These are phyloP conservation scores for Kandelia obovata DNA, from an alignment of 345 rosid species.

Conservation along the genomic window DNA sequence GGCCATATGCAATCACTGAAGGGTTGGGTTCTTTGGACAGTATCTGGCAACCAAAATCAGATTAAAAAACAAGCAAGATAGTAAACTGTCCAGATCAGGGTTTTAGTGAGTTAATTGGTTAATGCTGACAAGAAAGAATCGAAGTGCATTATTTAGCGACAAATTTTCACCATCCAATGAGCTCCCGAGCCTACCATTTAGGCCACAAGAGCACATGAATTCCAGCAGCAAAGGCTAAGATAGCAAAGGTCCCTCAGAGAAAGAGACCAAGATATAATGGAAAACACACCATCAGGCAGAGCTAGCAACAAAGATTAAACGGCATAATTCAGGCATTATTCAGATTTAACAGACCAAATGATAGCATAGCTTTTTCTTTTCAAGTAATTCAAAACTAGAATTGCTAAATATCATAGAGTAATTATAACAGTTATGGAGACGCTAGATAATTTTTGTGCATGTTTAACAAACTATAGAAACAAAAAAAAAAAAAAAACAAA, in stretches of 20 bases:
- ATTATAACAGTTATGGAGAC: too few species aligned
- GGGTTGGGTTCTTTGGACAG: slow-evolving; percentile 84
- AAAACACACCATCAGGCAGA: slow-evolving; percentile 66
- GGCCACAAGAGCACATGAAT: slow-evolving; percentile 37
- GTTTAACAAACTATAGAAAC: too few species aligned
- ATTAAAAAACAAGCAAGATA: slow-evolving; percentile 71
- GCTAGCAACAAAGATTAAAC: slow-evolving; percentile 53
- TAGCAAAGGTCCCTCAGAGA: slow-evolving; percentile 52
- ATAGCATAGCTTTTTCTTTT: too few species aligned
- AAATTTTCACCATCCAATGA: slow-evolving; percentile 61
- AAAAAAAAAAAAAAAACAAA: too few species aligned
- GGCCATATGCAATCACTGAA: slow-evolving; percentile 64
- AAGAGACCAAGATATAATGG: slow-evolving; percentile 48
- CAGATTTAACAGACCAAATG: too few species aligned
- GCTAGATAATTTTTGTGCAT: too few species aligned
- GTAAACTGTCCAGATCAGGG: slow-evolving; percentile 86
- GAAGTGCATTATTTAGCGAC: slow-evolving; percentile 54
- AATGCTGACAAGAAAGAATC: slow-evolving; percentile 56
- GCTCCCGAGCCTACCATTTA: slow-evolving; percentile 26
- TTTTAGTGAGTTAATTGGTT: slow-evolving; percentile 67
- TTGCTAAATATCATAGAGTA: too few species aligned
- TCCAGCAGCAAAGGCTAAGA: slow-evolving; percentile 58
- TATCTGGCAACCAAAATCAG: slow-evolving; percentile 68
- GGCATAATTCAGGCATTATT: slow-evolving; percentile 33
- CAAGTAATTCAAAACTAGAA: too few species aligned